phyloP scores from a whole-genome alignment of 257 asterid species.

The Petunia axillaris region DNA sequence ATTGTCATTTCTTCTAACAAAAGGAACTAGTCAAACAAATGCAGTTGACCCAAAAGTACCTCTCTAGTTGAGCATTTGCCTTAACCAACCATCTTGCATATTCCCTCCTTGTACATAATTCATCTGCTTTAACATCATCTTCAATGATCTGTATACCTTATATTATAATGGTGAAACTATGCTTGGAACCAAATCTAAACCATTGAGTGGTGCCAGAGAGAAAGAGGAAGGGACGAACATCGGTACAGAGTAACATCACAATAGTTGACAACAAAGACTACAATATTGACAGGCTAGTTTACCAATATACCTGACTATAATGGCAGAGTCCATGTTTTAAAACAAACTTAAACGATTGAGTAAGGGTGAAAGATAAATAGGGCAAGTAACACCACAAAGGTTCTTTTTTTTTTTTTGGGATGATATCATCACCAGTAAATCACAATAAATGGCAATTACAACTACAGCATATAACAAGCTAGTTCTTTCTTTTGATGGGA shows the following conservation, averaged over 20 bases:
- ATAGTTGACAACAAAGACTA: neutral
- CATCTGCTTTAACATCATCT: slow-evolving; percentile 70
- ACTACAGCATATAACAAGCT: neutral
- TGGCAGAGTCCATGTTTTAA: neutral
- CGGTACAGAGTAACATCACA: neutral
- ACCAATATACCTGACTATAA: neutral
- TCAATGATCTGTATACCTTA: slow-evolving; percentile 73
- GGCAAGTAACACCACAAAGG: neutral
- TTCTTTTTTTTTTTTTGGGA: no score
- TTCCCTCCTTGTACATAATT: slow-evolving; percentile 88
- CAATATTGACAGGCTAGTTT: neutral
- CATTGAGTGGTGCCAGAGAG: neutral
- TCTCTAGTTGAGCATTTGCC: slow-evolving; percentile 69
- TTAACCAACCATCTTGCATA: slow-evolving; percentile 86
- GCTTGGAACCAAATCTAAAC: slow-evolving; percentile 32
- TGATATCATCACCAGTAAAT: neutral
- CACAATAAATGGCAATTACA: neutral
- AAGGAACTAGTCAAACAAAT: neutral
- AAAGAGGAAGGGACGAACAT: neutral
- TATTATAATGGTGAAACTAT: slow-evolving; percentile 26
- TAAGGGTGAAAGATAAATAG: neutral
- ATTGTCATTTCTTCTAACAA: neutral
- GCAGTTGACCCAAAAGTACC: slow-evolving; percentile 47
- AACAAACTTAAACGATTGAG: neutral
- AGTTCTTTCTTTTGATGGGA: neutral